Evolutionary conservation across 345 rosid species (phyloP).

Genomic region (Eucalyptus cloeziana): DNA sequence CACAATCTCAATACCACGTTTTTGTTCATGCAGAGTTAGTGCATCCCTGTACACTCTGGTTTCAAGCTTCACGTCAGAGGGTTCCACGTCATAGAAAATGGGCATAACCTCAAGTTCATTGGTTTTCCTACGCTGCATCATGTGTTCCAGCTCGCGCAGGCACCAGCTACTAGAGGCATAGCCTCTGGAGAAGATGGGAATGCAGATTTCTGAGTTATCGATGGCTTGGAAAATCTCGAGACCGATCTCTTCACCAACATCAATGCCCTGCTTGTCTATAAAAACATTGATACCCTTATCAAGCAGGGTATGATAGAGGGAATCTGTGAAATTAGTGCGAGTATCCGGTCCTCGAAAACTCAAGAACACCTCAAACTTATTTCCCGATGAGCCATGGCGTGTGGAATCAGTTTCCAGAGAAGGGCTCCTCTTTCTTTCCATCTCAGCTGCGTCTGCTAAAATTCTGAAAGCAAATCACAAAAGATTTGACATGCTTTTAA

Average conservation of each 20-base stretch:
- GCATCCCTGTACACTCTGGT: neutral
- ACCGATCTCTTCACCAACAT: neutral
- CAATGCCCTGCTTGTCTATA: neutral
- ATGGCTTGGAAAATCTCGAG: neutral
- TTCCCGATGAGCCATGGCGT: neutral
- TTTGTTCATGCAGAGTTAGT: neutral
- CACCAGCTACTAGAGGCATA: neutral
- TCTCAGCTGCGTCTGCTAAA: too few species aligned
- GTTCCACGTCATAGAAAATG: neutral
- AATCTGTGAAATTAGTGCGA: neutral
- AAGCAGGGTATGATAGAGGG: neutral
- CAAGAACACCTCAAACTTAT: neutral
- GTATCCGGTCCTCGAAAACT: neutral
- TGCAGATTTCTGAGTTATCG: neutral
- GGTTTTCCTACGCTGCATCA: neutral
- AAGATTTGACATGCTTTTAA: neutral
- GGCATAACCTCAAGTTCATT: neutral
- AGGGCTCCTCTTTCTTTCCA: too few species aligned
- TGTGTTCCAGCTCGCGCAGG: neutral
- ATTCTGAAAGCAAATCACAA: too few species aligned
- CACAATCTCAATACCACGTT: neutral
- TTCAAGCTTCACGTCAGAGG: neutral
- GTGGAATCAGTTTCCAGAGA: neutral
- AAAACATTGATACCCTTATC: neutral
- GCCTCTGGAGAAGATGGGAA: neutral